Conservation (phyloP, 2,329 filamentous ascomycete genomes). For the Colletotrichum eleusines region DNA sequence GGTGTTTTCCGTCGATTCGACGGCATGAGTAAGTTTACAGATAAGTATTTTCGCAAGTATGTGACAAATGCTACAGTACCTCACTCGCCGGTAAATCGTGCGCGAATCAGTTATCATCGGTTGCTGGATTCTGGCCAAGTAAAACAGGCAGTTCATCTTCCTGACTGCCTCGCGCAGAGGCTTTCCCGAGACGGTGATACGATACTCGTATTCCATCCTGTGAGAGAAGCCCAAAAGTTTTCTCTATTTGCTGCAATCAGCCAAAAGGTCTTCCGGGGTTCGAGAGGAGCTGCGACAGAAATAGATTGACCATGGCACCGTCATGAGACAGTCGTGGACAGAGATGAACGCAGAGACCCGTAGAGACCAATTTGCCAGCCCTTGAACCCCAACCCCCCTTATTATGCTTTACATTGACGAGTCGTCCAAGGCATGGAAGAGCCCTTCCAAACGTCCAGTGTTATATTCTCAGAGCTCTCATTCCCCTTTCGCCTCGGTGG, state of each 20-base stretch:
- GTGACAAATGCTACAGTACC: not conserved
- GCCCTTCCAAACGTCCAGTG: not conserved
- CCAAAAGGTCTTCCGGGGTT: not conserved
- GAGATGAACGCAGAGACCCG: too few species aligned
- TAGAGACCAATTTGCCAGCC: not conserved
- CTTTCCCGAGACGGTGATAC: not conserved
- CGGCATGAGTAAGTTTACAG: not conserved
- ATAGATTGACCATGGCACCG: not conserved
- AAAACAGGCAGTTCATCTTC: not conserved
- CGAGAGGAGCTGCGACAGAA: too few species aligned
- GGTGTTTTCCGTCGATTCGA: not conserved
- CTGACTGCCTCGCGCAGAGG: too few species aligned
- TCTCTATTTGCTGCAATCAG: not conserved
- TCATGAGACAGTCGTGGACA: not conserved
- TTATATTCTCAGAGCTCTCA: not conserved
- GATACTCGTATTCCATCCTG: not conserved
- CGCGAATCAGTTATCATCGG: not conserved
- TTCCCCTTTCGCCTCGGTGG: not conserved
- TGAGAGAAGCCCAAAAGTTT: not conserved
- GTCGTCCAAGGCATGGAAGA: not conserved
- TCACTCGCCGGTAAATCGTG: too few species aligned
- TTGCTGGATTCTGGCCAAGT: not conserved
- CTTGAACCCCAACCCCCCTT: not conserved
- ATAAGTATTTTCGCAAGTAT: not conserved
- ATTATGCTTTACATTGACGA: not conserved